Evolutionary conservation across 805 yeast genomes (phyloP).

Genomic region (Lipomyces chichibuensis): DNA sequence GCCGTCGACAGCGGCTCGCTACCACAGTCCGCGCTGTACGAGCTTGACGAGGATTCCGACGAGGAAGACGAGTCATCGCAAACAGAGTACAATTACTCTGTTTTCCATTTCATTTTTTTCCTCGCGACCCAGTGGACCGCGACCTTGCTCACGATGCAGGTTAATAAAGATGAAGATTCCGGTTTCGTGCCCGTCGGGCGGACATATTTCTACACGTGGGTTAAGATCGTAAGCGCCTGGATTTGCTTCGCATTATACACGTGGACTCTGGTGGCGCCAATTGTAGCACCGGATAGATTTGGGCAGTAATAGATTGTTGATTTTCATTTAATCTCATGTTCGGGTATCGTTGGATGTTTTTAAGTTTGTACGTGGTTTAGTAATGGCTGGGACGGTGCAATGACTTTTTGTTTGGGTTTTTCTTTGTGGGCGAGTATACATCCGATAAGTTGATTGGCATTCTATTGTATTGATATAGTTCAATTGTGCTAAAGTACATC

Average conservation of each 20-base stretch:
- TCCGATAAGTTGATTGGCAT: background rate
- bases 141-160: slow-evolving; percentile 80
- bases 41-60: slow-evolving; percentile 50
- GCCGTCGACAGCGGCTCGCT: slow-evolving; percentile 96
- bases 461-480: background rate
- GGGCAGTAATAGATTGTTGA: slow-evolving; percentile 17
- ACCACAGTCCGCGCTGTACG: slow-evolving; percentile 87
- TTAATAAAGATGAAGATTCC: slow-evolving; percentile 73
- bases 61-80: slow-evolving; percentile 61
- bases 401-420: background rate
- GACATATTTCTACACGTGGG: slow-evolving; percentile 94
- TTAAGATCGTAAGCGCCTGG: slow-evolving; percentile 90
- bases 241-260: slow-evolving; percentile 80
- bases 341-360: background rate
- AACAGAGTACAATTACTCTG: slow-evolving; percentile 72
- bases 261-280: slow-evolving; percentile 93
- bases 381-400: background rate
- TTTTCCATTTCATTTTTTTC: slow-evolving; percentile 89
- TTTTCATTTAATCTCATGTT: background rate
- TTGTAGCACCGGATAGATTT: slow-evolving; percentile 86
- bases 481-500: background rate
- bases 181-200: slow-evolving; percentile 96
- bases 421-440: background rate
- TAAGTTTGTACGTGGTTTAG: background rate
- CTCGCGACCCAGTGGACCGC: slow-evolving; percentile 97